Percentiles rank a stretch among this genome's conserved stretches.
phyloP scores from a whole-genome alignment of 73 alveolate genomes.

The Diophrys sp. region DNA sequence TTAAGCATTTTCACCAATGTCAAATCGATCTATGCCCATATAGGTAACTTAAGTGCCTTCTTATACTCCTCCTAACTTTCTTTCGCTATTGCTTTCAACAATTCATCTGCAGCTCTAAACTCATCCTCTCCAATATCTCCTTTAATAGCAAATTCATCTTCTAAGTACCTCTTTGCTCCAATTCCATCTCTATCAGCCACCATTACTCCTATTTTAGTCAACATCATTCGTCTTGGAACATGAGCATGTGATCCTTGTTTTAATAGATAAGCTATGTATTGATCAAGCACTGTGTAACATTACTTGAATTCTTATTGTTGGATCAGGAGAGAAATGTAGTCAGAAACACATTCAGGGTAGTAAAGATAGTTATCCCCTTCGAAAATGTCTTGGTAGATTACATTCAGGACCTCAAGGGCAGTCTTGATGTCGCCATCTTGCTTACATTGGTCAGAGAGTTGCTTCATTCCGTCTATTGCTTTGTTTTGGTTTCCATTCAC shows the following conservation, averaged over 20 bases:
- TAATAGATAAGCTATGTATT: conserved; percentile 8
- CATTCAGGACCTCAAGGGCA: conserved; percentile 13
- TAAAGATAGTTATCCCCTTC: conserved; percentile 39
- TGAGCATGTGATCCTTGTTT: conserved; percentile 20
- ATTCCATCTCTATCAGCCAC: conserved; percentile 16
- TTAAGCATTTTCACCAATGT: too few relatives aligned
- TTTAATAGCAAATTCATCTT: conserved; percentile 4
- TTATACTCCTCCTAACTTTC: too few relatives aligned
- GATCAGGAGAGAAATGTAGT: conserved; percentile 16
- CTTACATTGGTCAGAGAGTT: conserved; percentile 5
- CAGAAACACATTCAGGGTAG: conserved; percentile 33
- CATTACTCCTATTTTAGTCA: conserved; percentile 14
- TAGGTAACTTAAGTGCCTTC: too few relatives aligned
- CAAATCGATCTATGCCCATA: too few relatives aligned
- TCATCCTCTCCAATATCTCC: conserved; percentile 14
- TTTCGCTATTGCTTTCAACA: too few relatives aligned
- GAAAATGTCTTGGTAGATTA: conserved; percentile 22
- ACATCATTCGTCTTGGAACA: conserved; percentile 18
- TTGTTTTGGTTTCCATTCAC: conserved; percentile 15
- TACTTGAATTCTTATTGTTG: neutral
- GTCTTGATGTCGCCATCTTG: conserved; percentile 11
- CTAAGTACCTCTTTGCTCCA: neutral
- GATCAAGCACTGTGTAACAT: conserved; percentile 7
- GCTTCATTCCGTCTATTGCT: conserved; percentile 15
- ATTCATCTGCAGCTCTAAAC: conserved; percentile 1